A percentile compares a stretch with the other conserved stretches of the same genome.
Conservation (phyloP, 106 monocot species). For the Alisma plantagoaquatica region DNA sequence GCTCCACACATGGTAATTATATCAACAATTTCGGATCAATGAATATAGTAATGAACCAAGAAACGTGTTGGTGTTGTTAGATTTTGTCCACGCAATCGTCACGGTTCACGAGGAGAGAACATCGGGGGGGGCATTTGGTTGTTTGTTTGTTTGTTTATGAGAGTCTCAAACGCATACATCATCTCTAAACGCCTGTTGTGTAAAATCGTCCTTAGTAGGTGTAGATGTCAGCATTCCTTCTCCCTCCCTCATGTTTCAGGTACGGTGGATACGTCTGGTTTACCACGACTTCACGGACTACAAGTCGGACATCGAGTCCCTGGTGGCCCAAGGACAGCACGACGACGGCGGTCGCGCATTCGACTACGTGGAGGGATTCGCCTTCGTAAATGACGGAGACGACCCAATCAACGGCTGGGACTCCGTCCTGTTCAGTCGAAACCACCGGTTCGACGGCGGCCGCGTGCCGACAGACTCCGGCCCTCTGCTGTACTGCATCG, state of each 20-base stretch:
- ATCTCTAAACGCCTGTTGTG: not conserved
- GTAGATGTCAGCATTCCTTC: not conserved
- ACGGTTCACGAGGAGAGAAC: too few relatives aligned
- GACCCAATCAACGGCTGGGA: slow-evolving; percentile 70
- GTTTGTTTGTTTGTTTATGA: too few relatives aligned
- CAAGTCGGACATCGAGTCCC: slow-evolving; percentile 56
- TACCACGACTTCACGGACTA: slow-evolving; percentile 56
- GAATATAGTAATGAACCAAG: not conserved
- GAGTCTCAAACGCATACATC: too few relatives aligned
- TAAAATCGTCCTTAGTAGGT: not conserved
- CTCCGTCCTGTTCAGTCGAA: slow-evolving; percentile 34
- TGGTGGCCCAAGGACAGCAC: slow-evolving; percentile 27
- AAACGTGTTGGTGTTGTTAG: too few relatives aligned
- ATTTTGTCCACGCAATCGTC: too few relatives aligned
- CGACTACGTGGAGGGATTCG: slow-evolving; percentile 96
- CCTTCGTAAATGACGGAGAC: slow-evolving; percentile 48
- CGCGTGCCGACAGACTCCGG: slow-evolving; percentile 39
- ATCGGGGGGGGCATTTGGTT: too few relatives aligned
- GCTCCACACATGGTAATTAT: slow-evolving; percentile 51
- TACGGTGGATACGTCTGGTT: slow-evolving; percentile 77
- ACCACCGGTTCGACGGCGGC: slow-evolving; percentile 32
- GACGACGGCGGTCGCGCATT: slow-evolving; percentile 18
- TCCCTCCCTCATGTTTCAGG: slow-evolving; percentile 22
- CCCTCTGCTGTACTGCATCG: slow-evolving; percentile 89
- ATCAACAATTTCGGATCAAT: too few relatives aligned